Conservation (phyloP, 345 rosid genomes). For the Eucalyptus shirleyi region DNA sequence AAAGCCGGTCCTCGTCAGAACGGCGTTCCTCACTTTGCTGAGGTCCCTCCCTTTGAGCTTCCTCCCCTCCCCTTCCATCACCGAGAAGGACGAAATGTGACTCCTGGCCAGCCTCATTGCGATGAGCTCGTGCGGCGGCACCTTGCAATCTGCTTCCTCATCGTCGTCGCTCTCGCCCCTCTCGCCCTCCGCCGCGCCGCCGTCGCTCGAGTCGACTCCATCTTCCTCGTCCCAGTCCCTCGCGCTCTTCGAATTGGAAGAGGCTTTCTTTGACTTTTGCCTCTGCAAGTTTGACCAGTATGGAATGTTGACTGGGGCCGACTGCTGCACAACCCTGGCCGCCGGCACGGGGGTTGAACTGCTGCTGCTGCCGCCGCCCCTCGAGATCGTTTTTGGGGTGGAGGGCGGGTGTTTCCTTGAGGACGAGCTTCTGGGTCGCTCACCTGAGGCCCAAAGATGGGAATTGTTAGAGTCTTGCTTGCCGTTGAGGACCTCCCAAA, state of each 20-base stretch:
- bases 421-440: conserved; percentile 3
- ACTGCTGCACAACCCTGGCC: conserved; percentile 18
- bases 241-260: not conserved
- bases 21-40: conserved; percentile 63
- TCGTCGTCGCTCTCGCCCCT: not conserved
- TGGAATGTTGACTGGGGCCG: conserved; percentile 68
- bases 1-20: conserved; percentile 73
- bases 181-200: not conserved
- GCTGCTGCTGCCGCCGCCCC: not conserved
- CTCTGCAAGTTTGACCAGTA: conserved; percentile 44
- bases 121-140: conserved; percentile 75
- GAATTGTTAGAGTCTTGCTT: conserved; percentile 3
- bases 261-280: conserved; percentile 17
- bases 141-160: not conserved
- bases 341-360: not conserved
- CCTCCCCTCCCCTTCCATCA: conserved; percentile 79
- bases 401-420: conserved; percentile 14
- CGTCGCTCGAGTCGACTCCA: not conserved
- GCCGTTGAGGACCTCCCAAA: conserved; percentile 26
- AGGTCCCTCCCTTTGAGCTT: conserved; percentile 81
- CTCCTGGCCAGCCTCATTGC: conserved; percentile 46
- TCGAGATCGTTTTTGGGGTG: conserved; percentile 47
- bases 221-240: not conserved
- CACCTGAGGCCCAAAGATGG: not conserved
- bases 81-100: conserved; percentile 61